These are phyloP conservation scores for Vaucheria bursata DNA, from an alignment of 352 stramenopile species.

Conservation along the genomic window DNA sequence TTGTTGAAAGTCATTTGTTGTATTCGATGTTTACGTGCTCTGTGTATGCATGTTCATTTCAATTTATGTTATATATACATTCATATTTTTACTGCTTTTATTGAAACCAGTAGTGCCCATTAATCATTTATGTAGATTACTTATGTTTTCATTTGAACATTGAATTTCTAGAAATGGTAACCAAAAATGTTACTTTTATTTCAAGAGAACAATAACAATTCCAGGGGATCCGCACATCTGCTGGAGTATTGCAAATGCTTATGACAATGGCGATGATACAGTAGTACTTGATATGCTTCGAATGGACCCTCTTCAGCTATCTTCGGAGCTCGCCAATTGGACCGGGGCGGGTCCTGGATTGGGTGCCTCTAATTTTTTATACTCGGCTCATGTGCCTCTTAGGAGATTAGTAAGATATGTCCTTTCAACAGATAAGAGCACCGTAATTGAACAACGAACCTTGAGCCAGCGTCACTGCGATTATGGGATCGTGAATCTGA, in stretches of 20 bases:
- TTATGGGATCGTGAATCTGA: background rate
- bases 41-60: no score
- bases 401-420: background rate
- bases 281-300: constrained; percentile 3
- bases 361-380: background rate
- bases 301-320: background rate
- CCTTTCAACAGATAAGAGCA: no score
- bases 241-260: background rate
- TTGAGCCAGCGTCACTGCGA: background rate
- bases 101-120: no score
- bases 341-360: background rate
- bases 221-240: background rate
- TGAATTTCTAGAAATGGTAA: no score
- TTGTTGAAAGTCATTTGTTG: no score
- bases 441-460: no score
- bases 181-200: background rate
- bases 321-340: background rate
- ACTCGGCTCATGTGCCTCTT: background rate
- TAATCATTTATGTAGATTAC: no score
- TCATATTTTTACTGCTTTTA: no score
- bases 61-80: no score
- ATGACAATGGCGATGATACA: background rate
- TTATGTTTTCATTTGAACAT: no score
- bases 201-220: background rate
- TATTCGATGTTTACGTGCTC: no score